These are phyloP conservation scores for Daldinia caldariorum DNA, from an alignment of 495 filamentous ascomycete species.

Conservation along the genomic window DNA sequence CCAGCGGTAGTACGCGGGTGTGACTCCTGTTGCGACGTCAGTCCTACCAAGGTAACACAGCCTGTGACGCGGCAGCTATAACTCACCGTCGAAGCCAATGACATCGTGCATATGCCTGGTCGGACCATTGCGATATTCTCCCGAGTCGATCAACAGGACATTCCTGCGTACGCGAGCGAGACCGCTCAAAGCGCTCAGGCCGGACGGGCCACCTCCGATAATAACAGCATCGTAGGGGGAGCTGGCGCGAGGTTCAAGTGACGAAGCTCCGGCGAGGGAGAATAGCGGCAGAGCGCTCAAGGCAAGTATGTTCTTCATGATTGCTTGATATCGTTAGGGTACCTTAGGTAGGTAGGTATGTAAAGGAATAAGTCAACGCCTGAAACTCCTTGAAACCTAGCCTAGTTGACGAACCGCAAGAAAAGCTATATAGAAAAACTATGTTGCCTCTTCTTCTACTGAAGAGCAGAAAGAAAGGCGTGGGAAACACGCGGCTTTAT, in stretches of 20 bases:
- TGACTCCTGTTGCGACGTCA: conserved; percentile 53
- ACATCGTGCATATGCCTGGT: conserved; percentile 68
- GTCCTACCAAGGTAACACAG: not conserved
- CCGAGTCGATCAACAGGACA: conserved; percentile 64
- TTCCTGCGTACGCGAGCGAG: conserved; percentile 64
- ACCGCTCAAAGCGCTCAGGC: conserved; percentile 62
- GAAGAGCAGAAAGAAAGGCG: not conserved
- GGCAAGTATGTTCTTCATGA: conserved; percentile 35
- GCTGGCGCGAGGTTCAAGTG: conserved; percentile 24
- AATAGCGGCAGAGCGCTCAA: conserved; percentile 28
- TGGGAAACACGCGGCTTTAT: conserved; percentile 21
- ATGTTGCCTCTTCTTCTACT: not conserved
- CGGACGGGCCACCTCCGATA: conserved; percentile 50
- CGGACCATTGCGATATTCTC: conserved; percentile 64
- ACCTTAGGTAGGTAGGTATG: too few species aligned
- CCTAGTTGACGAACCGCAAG: conserved; percentile 5
- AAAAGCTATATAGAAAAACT: conserved; percentile 6
- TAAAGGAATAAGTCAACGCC: not conserved
- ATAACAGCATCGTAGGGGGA: conserved; percentile 50
- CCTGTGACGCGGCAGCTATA: not conserved
- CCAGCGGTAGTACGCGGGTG: conserved; percentile 61
- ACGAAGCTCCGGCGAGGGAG: conserved; percentile 28
- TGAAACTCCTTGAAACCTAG: conserved; percentile 18
- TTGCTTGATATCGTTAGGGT: conserved; percentile 5
- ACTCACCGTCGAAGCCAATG: conserved; percentile 65